These are phyloP conservation scores for Monosporascus ibericus DNA, from an alignment of 2,329 filamentous ascomycete species.

Conservation along the genomic window DNA sequence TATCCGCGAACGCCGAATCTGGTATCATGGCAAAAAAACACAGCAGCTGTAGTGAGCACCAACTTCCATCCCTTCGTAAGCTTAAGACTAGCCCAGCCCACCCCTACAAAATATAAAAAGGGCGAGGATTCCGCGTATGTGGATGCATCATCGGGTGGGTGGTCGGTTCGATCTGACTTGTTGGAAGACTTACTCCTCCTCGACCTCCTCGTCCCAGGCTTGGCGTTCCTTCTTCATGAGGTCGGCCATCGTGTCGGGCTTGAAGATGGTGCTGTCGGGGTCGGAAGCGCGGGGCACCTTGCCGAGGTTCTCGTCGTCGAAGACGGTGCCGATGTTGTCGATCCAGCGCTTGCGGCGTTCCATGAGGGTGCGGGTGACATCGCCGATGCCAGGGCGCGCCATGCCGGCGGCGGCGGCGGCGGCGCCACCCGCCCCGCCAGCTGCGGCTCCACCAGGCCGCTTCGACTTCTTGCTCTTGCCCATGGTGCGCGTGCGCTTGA, in stretches of 20 bases:
- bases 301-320: slow-evolving; percentile 72
- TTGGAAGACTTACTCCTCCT: slow-evolving; percentile 46
- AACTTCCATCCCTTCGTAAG: no score
- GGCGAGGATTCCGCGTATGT: background rate
- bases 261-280: slow-evolving; percentile 65
- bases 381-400: slow-evolving; percentile 77
- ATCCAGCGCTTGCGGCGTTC: slow-evolving; percentile 86
- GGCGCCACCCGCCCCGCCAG: slow-evolving; percentile 58
- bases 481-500: slow-evolving; percentile 90
- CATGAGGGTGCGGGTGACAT: slow-evolving; percentile 88
- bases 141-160: background rate
- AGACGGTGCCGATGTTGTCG: slow-evolving; percentile 82
- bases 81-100: no score
- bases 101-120: background rate
- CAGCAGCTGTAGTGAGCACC: no score
- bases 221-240: slow-evolving; percentile 72
- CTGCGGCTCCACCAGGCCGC: slow-evolving; percentile 61
- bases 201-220: slow-evolving; percentile 74
- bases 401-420: slow-evolving; percentile 55
- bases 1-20: background rate
- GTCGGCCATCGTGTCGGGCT: slow-evolving; percentile 63
- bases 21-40: background rate
- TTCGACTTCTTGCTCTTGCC: slow-evolving; percentile 93
- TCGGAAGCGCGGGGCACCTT: slow-evolving; percentile 64
- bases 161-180: background rate